These are phyloP conservation scores for Phytophthora melonis DNA, from an alignment of 352 stramenopile species.

Conservation along the genomic window DNA sequence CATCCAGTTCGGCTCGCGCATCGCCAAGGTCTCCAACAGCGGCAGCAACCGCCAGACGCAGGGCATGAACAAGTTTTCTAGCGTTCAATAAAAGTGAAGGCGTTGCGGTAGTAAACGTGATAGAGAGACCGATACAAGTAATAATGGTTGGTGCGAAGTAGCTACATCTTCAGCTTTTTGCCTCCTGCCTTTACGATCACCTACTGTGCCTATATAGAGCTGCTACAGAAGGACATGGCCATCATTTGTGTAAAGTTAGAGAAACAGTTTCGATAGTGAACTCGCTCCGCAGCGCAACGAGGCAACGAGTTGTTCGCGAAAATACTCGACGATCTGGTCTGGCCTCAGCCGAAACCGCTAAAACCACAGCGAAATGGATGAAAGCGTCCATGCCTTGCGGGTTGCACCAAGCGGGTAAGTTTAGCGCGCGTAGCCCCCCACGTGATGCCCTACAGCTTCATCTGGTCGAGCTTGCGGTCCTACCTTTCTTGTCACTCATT, in stretches of 20 bases:
- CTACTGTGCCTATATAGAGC: too few relatives aligned
- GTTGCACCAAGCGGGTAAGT: background rate
- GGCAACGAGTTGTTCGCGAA: background rate
- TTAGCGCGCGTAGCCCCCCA: background rate
- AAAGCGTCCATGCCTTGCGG: background rate
- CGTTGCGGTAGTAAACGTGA: too few relatives aligned
- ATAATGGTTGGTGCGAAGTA: background rate
- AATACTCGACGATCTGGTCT: background rate
- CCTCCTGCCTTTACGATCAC: too few relatives aligned
- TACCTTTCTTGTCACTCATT: background rate
- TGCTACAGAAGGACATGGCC: too few relatives aligned
- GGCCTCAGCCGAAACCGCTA: too few relatives aligned
- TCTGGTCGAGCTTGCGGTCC: background rate
- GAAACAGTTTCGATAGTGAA: background rate
- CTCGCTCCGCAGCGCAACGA: background rate
- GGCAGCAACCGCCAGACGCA: slow-evolving; percentile 63
- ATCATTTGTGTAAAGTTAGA: background rate
- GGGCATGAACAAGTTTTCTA: slow-evolving; percentile 51
- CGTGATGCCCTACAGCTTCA: background rate
- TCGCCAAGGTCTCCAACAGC: slow-evolving; percentile 91
- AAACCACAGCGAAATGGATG: background rate
- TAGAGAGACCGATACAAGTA: too few relatives aligned
- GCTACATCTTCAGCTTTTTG: background rate
- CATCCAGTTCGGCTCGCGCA: slow-evolving; percentile 95
- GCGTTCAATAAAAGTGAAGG: slow-evolving; percentile 3